Evolutionary conservation across 2,329 filamentous ascomycete species (phyloP).

Genomic region (Raffaelea ambrosiae): DNA sequence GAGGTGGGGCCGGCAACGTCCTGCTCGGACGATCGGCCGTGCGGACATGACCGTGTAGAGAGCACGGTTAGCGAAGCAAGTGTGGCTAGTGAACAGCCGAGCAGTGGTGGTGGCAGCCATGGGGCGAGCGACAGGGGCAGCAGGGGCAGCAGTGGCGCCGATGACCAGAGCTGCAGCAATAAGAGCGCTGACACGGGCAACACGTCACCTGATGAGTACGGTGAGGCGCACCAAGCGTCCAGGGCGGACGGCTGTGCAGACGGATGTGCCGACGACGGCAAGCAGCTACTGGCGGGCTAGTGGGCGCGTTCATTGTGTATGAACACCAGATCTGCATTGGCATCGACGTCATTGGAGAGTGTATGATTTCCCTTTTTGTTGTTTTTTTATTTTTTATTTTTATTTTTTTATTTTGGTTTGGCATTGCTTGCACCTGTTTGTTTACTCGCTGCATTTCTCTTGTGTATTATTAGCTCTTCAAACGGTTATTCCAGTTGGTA

Average conservation of each 20-base stretch:
- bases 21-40: neutral
- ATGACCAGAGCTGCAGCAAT: slow-evolving; percentile 9
- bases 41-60: slow-evolving; percentile 1
- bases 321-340: too few species aligned
- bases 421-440: too few species aligned
- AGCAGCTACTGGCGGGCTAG: too few species aligned
- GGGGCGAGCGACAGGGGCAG: neutral
- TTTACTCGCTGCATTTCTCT: too few species aligned
- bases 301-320: too few species aligned
- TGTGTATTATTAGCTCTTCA: too few species aligned
- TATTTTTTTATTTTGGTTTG: too few species aligned
- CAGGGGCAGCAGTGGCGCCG: neutral
- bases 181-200: slow-evolving; percentile 10
- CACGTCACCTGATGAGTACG: slow-evolving; percentile 7
- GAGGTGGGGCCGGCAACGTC: neutral
- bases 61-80: neutral
- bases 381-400: too few species aligned
- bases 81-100: neutral
- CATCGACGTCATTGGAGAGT: too few species aligned
- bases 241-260: neutral
- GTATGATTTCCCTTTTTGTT: too few species aligned
- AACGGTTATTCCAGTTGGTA: too few species aligned
- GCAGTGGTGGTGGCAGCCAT: neutral
- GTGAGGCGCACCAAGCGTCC: neutral
- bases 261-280: neutral